Evolutionary conservation across 1,284 basidiomycete species (phyloP).

Genomic region (Athelia psychrophila): DNA sequence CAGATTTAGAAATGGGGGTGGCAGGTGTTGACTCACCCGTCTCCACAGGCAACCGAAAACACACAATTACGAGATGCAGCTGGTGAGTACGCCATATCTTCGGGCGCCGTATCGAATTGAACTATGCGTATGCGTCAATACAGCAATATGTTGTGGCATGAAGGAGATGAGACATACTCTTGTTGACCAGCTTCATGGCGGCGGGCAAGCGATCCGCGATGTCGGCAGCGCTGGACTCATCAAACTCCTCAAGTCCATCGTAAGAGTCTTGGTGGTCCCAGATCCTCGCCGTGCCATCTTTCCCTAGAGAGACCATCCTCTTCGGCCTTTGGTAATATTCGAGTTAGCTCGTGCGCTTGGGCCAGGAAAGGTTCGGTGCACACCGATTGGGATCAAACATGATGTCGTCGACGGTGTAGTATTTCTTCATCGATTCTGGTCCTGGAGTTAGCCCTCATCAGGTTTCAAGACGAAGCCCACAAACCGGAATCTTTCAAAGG

Average conservation of each 20-base stretch:
- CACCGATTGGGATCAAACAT: constrained; percentile 31
- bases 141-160: not conserved
- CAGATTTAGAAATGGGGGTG: not conserved
- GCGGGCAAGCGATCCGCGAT: not conserved
- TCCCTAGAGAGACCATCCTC: constrained; percentile 28
- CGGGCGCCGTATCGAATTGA: constrained; percentile 18
- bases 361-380: constrained; percentile 5
- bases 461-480: too few species aligned
- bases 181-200: not conserved
- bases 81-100: constrained; percentile 26
- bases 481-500: too few species aligned
- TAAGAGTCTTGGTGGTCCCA: constrained; percentile 1
- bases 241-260: not conserved
- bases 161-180: not conserved
- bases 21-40: constrained; percentile 24
- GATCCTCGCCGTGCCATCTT: constrained; percentile 1
- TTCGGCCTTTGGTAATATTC: constrained; percentile 12
- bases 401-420: constrained; percentile 28
- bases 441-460: not conserved
- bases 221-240: not conserved
- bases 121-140: constrained; percentile 15
- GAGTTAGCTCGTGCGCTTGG: constrained; percentile 2
- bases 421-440: constrained; percentile 15
- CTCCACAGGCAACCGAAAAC: constrained; percentile 26
- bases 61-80: constrained; percentile 9